A percentile compares a stretch with the other conserved stretches of the same genome.
Conservation (phyloP, 352 stramenopile genomes). For the Phytophthora uliginosa region DNA sequence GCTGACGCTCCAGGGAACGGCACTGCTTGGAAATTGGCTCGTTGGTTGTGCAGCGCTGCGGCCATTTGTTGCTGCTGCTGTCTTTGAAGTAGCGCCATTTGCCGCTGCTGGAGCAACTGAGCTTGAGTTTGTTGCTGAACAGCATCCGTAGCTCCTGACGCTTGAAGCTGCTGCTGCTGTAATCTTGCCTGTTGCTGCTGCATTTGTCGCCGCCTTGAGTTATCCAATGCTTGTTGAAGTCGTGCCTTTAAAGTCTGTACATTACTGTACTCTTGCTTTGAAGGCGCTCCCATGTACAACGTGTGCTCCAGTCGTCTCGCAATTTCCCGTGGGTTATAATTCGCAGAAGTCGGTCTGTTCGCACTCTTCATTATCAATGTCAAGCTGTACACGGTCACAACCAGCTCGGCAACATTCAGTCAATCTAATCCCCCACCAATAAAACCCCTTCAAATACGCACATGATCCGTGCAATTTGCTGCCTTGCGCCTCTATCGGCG, state of each 20-base stretch:
- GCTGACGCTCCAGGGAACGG: slow-evolving; percentile 56
- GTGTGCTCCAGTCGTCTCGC: slow-evolving; percentile 86
- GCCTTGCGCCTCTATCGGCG: slow-evolving; percentile 75
- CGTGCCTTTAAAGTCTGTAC: slow-evolving; percentile 87
- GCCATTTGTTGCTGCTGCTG: slow-evolving; percentile 85
- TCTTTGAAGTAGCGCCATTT: slow-evolving; percentile 68
- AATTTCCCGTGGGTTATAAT: slow-evolving; percentile 92
- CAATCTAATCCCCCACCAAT: slow-evolving; percentile 8
- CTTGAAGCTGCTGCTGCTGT: slow-evolving; percentile 44
- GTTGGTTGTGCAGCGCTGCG: slow-evolving; percentile 75
- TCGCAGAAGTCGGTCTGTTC: slow-evolving; percentile 87
- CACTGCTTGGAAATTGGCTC: slow-evolving; percentile 72
- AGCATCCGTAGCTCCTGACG: slow-evolving; percentile 51
- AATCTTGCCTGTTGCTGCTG: slow-evolving; percentile 65
- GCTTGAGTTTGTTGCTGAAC: slow-evolving; percentile 55
- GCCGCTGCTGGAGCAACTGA: slow-evolving; percentile 66
- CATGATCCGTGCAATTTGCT: slow-evolving; percentile 93
- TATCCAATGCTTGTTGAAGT: slow-evolving; percentile 88
- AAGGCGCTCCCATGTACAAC: slow-evolving; percentile 88
- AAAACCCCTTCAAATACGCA: slow-evolving; percentile 44
- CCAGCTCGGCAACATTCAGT: slow-evolving; percentile 25
- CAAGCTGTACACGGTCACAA: slow-evolving; percentile 55
- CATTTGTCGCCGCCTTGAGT: slow-evolving; percentile 83
- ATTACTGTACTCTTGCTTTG: slow-evolving; percentile 90
- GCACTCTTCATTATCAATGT: slow-evolving; percentile 93